Evolutionary conservation across 441 rosid genomes (phyloP).

Genomic region (Jatropha multifida): DNA sequence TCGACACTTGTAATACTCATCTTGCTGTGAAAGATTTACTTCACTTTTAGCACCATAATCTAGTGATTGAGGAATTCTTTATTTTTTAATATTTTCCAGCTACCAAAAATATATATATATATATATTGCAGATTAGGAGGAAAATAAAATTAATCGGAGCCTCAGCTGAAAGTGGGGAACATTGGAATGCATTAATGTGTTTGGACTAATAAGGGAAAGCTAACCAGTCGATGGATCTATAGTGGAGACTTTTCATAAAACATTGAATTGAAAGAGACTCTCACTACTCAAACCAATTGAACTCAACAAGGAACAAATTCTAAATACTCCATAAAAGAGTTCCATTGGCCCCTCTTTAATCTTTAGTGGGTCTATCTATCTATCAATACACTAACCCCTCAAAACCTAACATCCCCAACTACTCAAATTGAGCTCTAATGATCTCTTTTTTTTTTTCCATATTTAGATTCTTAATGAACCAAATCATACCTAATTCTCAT

Average conservation of each 20-base stretch:
- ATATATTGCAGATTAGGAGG: background rate
- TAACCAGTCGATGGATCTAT: conserved; percentile 17
- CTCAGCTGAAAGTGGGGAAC: conserved; percentile 31
- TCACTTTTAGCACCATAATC: too few species aligned
- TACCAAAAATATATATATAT: too few species aligned
- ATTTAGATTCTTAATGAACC: too few species aligned
- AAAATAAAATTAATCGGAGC: background rate
- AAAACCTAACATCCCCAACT: conserved; percentile 15
- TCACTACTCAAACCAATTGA: conserved; percentile 28
- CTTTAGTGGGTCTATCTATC: conserved; percentile 21
- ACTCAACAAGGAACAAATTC: background rate
- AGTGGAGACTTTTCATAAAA: conserved; percentile 26
- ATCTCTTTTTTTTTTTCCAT: background rate
- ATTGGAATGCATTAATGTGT: conserved; percentile 23
- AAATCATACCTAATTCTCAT: too few species aligned
- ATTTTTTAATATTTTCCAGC: too few species aligned
- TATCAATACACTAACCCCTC: conserved; percentile 16
- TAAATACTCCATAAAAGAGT: background rate
- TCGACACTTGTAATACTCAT: background rate
- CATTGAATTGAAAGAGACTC: conserved; percentile 21
- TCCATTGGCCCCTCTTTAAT: background rate
- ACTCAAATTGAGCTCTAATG: background rate
- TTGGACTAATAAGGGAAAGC: conserved; percentile 26
- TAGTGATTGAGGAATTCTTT: too few species aligned
- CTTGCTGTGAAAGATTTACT: background rate